Evolutionary conservation across 331 rosid genomes (phyloP).

Genomic region (Prunus yedoensis): DNA sequence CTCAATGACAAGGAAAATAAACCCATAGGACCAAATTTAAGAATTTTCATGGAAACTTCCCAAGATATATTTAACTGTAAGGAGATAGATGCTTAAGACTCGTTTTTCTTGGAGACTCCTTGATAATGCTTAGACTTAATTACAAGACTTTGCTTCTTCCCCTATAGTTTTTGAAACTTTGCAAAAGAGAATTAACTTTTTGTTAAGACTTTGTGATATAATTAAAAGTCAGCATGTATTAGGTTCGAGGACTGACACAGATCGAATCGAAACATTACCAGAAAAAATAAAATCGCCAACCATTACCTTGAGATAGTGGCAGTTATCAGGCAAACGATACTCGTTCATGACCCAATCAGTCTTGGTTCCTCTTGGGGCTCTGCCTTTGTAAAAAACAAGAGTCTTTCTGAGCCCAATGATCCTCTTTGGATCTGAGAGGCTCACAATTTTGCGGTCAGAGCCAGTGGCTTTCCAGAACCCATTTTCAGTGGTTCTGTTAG

Average conservation of each 20-base stretch:
- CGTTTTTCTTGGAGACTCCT: neutral
- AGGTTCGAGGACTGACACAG: no score
- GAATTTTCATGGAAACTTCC: slow-evolving; percentile 5
- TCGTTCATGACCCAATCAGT: slow-evolving; percentile 99
- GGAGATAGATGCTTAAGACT: neutral
- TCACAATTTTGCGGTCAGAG: slow-evolving; percentile 74
- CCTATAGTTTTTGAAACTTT: neutral
- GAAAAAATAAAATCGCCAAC: neutral
- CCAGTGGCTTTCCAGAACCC: slow-evolving; percentile 99
- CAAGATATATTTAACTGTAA: neutral
- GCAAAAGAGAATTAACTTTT: neutral
- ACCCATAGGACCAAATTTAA: neutral
- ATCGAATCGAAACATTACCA: no score
- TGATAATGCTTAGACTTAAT: neutral
- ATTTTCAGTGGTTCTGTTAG: slow-evolving; percentile 83
- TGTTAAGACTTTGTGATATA: no score
- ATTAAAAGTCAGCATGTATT: no score
- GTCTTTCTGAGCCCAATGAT: slow-evolving; percentile 85
- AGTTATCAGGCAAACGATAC: slow-evolving; percentile 82
- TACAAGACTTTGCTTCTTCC: neutral
- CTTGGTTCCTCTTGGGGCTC: slow-evolving; percentile 83
- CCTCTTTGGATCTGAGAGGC: slow-evolving; percentile 67
- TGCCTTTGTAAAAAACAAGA: slow-evolving; percentile 81
- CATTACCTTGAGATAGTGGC: slow-evolving; percentile 56
- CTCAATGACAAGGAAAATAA: neutral